Evolutionary conservation across 495 filamentous ascomycete genomes (phyloP).

Genomic region (Penicillium coprophilum): DNA sequence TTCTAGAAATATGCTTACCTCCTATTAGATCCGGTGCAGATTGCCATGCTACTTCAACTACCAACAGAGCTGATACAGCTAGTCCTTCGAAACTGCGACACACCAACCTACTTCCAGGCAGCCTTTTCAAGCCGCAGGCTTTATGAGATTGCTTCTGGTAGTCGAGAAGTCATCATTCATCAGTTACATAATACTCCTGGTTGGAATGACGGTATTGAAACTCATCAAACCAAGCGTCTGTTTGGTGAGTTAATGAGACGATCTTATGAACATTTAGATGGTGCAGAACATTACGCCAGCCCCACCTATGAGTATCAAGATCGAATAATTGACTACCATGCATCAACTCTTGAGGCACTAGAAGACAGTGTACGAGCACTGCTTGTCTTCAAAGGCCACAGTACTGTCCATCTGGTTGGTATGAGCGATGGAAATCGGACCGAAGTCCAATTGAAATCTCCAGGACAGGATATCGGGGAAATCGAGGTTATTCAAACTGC

Average conservation of each 20-base stretch:
- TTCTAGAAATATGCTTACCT: too few species aligned
- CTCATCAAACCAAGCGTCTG: conserved; percentile 24
- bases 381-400: conserved; percentile 32
- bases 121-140: conserved; percentile 45
- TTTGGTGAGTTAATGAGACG: conserved; percentile 28
- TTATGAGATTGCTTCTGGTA: conserved; percentile 86
- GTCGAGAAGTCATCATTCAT: conserved; percentile 40
- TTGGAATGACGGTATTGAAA: conserved; percentile 10
- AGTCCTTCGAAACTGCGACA: conserved; percentile 34
- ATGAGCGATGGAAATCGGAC: conserved; percentile 19
- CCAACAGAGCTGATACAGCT: conserved; percentile 45
- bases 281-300: conserved; percentile 30
- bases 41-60: conserved; percentile 35
- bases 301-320: conserved; percentile 27
- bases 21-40: not conserved
- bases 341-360: conserved; percentile 26
- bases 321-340: conserved; percentile 29
- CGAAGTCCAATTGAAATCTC: conserved; percentile 16
- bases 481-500: conserved; percentile 36
- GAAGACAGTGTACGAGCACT: conserved; percentile 12
- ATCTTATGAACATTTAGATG: conserved; percentile 31
- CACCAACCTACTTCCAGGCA: conserved; percentile 36
- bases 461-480: conserved; percentile 27
- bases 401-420: conserved; percentile 30
- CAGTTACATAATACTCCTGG: conserved; percentile 42